These are phyloP conservation scores for Elaeis oleifera DNA, from an alignment of 202 grass and related monocot species.

Conservation along the genomic window DNA sequence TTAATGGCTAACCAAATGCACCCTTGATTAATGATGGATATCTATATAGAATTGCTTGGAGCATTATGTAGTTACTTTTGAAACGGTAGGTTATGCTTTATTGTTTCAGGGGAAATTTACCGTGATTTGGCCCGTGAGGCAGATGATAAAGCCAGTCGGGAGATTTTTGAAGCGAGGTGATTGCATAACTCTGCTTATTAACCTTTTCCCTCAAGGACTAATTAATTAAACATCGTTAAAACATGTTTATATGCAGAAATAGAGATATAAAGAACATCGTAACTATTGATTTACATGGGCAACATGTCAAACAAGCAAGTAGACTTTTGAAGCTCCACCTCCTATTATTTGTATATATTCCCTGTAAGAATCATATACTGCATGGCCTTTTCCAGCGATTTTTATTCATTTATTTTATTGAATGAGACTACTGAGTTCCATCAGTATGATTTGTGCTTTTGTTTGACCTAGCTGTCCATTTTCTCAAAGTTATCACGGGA, in stretches of 20 bases:
- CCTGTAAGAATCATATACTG: slow-evolving; percentile 52
- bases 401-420: background rate
- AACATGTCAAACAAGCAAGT: slow-evolving; percentile 86
- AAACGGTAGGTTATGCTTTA: slow-evolving; percentile 5
- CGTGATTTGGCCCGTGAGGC: slow-evolving; percentile 55
- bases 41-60: background rate
- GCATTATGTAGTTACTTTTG: background rate
- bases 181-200: background rate
- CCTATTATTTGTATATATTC: slow-evolving; percentile 55
- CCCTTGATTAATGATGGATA: background rate
- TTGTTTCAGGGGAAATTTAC: slow-evolving; percentile 72
- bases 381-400: background rate
- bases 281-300: slow-evolving; percentile 88
- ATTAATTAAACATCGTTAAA: slow-evolving; percentile 1
- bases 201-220: background rate
- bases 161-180: slow-evolving; percentile 84
- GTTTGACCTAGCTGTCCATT: slow-evolving; percentile 37
- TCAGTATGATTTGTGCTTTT: background rate
- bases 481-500: slow-evolving; percentile 83
- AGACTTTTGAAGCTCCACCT: slow-evolving; percentile 78
- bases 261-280: slow-evolving; percentile 74
- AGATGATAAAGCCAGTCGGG: slow-evolving; percentile 65
- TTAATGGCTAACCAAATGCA: no score
- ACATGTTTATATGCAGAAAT: slow-evolving; percentile 53
- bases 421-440: no score